Evolutionary conservation across 2,329 filamentous ascomycete genomes (phyloP), one percentile per base, ranked within the genome.

Genomic region (Botryosphaeria dothidea): DNA sequence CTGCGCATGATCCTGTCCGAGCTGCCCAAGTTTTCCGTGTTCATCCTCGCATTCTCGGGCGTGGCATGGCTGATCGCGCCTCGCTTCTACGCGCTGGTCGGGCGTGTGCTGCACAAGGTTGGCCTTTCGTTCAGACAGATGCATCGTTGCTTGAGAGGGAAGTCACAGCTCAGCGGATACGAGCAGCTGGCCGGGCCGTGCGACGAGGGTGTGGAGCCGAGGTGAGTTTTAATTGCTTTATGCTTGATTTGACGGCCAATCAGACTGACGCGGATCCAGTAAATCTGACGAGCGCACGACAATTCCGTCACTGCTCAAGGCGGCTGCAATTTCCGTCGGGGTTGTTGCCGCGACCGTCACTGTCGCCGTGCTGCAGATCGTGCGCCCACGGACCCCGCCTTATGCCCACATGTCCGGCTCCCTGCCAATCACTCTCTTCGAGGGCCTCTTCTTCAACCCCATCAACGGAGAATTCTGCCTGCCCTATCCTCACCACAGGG

Each of bases 1-100:
- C 74, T 78, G 69, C 75, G 75, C 65, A 72, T 79, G 23, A 69
- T 79, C 31, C 66, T 78, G 41, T 77, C 74, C 48, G 77, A 76
- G 31, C 46, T 72, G 62, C 69, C 68, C 63, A 72, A 71, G 46
- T 69, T 77, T 45, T 67, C 69, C 66, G 62, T 70, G 46, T 67
- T 72, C 48, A 64, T 69, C n/a, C 67, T 71, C 11, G 67, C 71
- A 3, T 67, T 78, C 3, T 69, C 73, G 9, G 64, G 70, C 3
- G 48, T 72, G 1, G 70, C 77, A 0, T 75, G 73, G 67, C 31
- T 76, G 31, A 41, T 73, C 17, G 71, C 72, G 46, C 69, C 72
- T 4, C 64, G 71, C 25, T 64, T 78, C 21, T 75, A 79, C 54
- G 68, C 69, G 41, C 34, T 58, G 7, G 67, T 66, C 7, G 65